phyloP scores from a whole-genome alignment of 2,329 filamentous ascomycete genomes.

The Herpotrichia juniperi region DNA sequence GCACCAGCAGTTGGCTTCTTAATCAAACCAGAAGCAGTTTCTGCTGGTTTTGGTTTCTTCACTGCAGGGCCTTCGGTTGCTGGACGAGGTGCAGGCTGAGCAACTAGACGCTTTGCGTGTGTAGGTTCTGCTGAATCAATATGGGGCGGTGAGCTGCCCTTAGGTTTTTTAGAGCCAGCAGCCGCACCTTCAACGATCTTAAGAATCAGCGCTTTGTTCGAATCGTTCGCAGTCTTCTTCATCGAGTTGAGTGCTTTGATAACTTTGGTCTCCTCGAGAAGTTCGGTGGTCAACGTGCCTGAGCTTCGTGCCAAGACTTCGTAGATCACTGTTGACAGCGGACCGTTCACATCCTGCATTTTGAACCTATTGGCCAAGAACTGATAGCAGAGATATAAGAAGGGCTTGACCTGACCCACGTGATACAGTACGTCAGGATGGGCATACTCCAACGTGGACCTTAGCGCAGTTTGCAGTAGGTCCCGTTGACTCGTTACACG shows the following conservation, averaged over 20 bases:
- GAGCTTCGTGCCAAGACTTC: constrained; percentile 63
- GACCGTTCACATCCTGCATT: constrained; percentile 52
- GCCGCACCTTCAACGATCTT: constrained; percentile 58
- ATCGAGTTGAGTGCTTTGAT: constrained; percentile 68
- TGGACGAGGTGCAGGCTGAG: constrained; percentile 24
- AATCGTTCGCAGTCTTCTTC: constrained; percentile 68
- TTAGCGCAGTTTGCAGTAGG: constrained; percentile 59
- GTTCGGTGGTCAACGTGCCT: constrained; percentile 65
- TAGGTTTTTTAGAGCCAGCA: constrained; percentile 48
- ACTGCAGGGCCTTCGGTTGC: constrained; percentile 22
- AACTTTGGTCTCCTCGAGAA: constrained; percentile 68
- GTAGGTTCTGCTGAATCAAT: constrained; percentile 32
- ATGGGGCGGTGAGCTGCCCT: constrained; percentile 35
- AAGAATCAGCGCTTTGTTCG: constrained; percentile 66
- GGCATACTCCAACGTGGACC: constrained; percentile 52
- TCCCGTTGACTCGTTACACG: constrained; percentile 64
- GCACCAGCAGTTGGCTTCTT: constrained; percentile 23
- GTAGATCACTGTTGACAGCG: constrained; percentile 49
- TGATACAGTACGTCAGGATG: constrained; percentile 54
- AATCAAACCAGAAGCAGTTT: constrained; percentile 15
- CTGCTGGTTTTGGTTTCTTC: constrained; percentile 39
- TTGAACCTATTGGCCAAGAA: constrained; percentile 56
- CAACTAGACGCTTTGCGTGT: constrained; percentile 36
- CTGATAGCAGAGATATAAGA: constrained; percentile 55
- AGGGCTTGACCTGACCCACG: constrained; percentile 44